Evolutionary conservation across 2,329 filamentous ascomycete species (phyloP).

Genomic region (Neoarthrinium moseri): DNA sequence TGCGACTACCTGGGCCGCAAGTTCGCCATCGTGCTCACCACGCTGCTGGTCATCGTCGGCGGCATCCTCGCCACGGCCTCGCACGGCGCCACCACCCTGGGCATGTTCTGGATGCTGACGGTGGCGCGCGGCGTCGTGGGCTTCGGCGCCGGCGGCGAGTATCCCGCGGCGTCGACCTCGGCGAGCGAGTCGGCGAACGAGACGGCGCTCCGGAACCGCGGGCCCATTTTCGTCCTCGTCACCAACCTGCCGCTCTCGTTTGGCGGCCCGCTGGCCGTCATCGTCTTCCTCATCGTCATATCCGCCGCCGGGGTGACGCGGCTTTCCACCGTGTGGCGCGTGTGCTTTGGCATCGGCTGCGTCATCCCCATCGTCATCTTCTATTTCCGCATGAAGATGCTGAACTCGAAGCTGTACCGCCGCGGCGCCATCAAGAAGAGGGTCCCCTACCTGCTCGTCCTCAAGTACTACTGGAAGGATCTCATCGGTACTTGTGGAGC

Average conservation of each 20-base stretch:
- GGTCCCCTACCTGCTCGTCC: conserved; percentile 48
- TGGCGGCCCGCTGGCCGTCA: conserved; percentile 27
- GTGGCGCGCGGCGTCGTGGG: conserved; percentile 46
- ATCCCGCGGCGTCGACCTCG: conserved; percentile 39
- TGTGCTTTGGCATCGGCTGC: conserved; percentile 48
- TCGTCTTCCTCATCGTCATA: conserved; percentile 45
- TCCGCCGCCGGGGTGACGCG: conserved; percentile 31
- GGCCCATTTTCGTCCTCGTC: conserved; percentile 42
- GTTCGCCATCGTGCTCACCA: conserved; percentile 42
- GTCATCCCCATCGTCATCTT: conserved; percentile 52
- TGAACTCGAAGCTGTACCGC: conserved; percentile 50
- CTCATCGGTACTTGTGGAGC: conserved; percentile 52
- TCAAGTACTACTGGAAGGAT: conserved; percentile 54
- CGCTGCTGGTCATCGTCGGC: conserved; percentile 43
- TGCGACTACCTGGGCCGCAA: conserved; percentile 46
- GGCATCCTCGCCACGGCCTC: conserved; percentile 43
- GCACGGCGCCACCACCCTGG: conserved; percentile 40
- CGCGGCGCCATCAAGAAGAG: conserved; percentile 51
- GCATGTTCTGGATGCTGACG: conserved; percentile 54
- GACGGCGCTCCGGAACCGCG: conserved; percentile 34
- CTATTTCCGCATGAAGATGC: conserved; percentile 53
- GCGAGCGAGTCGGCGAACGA: conserved; percentile 49
- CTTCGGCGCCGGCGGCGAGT: conserved; percentile 42
- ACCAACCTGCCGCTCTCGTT: conserved; percentile 30
- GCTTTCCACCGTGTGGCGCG: conserved; percentile 43